Base-by-base conservation (phyloP, 1,284 basidiomycete genomes). In the Chalciporus piperatoides region DNA sequence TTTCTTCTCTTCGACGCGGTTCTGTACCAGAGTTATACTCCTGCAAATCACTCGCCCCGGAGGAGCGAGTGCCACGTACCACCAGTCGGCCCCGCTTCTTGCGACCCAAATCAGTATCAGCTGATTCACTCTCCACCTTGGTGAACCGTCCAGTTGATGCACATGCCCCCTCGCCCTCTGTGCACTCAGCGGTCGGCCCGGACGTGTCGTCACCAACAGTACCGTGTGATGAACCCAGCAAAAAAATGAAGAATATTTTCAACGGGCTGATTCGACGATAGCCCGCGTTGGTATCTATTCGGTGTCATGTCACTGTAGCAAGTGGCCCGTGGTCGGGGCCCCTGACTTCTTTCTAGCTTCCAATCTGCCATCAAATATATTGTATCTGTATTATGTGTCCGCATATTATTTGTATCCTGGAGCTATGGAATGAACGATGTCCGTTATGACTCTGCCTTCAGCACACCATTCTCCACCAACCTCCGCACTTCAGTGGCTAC, bases 401-500 rank as follows among this genome's bases (percentile, higher is more conserved):
- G 52, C 27, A 58, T 55, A 52, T 45, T 36, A 45, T 43, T 47
- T 53, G 47, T 49, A 32, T 42, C 44, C 49, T 14, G 53, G 37
- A 37, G 38, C 24, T 36, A 14, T 35, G 23, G 30, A 37, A 25
- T 48, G 37, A 23, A 25, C 17, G n/a, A 48, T 27, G 37, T 8
- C 30, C 35, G n/a, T 46, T 39, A 62, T 35, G 51, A 48, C 9
- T 68, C 56, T 55, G 58, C 56, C 53, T 68, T 70, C 48, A 88
- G 65, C 17, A 77, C 75, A 61, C 75, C 19, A 19, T 19, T 81
- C 60, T 84, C 79, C 51, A 90, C 58, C 51, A 87, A 70, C 61
- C 77, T 79, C 64, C 92, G 79, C 41, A 95, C 79, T 69, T 94
- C 90, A 2, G 75, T 68, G 33, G 94, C 93, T 8, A 97, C 93